Conservation (phyloP, 2,329 filamentous ascomycete species). For the Venturia aucupariae region DNA sequence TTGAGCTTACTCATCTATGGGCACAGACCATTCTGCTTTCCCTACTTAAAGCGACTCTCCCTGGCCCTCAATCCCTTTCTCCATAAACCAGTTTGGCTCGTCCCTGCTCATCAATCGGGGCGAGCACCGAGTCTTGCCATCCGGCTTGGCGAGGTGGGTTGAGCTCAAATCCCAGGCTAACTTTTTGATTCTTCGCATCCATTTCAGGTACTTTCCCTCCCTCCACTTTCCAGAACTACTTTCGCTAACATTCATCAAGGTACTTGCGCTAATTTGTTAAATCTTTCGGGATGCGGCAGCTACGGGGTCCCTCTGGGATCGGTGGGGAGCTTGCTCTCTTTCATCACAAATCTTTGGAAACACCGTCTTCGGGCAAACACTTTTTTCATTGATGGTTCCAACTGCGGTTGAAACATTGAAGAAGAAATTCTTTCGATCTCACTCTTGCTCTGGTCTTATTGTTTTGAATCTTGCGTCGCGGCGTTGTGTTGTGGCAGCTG, state of each 20-base stretch:
- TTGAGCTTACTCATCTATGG: too few species aligned
- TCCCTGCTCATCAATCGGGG: neutral
- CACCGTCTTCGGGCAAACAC: neutral
- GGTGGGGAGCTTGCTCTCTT: too few species aligned
- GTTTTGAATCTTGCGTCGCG: neutral
- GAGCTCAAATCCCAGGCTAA: neutral
- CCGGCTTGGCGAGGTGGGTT: neutral
- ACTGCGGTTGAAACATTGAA: conserved; percentile 2
- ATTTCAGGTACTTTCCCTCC: neutral
- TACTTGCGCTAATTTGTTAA: neutral
- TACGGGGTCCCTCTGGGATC: neutral
- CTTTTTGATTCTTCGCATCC: neutral
- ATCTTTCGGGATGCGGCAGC: neutral
- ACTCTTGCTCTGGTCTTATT: neutral
- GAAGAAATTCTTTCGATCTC: neutral
- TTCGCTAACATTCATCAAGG: neutral
- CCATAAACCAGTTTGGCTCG: neutral
- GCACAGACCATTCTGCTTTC: neutral
- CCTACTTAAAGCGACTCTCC: neutral
- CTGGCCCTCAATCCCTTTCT: neutral
- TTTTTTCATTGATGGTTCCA: conserved; percentile 7
- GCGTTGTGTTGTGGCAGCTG: neutral
- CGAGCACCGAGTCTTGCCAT: neutral
- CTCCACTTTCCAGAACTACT: too few species aligned
- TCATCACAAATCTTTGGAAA: neutral